Evolutionary conservation across 2,329 filamentous ascomycete species (phyloP).

Genomic region (Taxawa tesnikishii): DNA sequence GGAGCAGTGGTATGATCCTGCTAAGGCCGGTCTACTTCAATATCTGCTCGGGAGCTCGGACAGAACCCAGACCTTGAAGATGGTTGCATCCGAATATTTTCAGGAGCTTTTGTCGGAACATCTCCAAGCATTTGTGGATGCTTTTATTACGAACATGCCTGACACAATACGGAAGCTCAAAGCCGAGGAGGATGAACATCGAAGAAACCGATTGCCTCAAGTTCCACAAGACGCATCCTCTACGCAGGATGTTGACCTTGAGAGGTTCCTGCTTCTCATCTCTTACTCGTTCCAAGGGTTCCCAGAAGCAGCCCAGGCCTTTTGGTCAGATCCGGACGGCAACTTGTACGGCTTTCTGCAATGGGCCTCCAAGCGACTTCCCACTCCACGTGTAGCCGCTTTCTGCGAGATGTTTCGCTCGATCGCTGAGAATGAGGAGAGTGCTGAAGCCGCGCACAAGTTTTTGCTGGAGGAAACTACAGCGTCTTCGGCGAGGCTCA

Average conservation of each 20-base stretch:
- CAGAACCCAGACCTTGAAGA: slow-evolving; percentile 49
- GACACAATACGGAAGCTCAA: slow-evolving; percentile 80
- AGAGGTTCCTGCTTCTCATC: slow-evolving; percentile 84
- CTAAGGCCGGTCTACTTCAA: slow-evolving; percentile 67
- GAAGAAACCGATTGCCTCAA: slow-evolving; percentile 34
- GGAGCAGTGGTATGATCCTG: slow-evolving; percentile 77
- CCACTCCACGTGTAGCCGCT: slow-evolving; percentile 87
- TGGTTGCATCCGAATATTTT: slow-evolving; percentile 60
- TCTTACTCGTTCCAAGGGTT: slow-evolving; percentile 83
- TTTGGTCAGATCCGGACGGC: slow-evolving; percentile 86
- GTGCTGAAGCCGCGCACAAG: slow-evolving; percentile 72
- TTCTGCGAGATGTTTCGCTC: slow-evolving; percentile 95
- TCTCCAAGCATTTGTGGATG: slow-evolving; percentile 77
- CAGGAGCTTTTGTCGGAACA: slow-evolving; percentile 63
- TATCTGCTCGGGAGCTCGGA: slow-evolving; percentile 71
- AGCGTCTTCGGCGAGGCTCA: slow-evolving; percentile 56
- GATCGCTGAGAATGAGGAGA: slow-evolving; percentile 70
- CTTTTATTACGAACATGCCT: slow-evolving; percentile 89
- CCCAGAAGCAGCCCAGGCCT: slow-evolving; percentile 71
- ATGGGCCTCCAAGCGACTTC: slow-evolving; percentile 91
- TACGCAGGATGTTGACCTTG: slow-evolving; percentile 36
- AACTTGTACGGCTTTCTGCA: slow-evolving; percentile 91
- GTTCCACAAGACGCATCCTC: slow-evolving; percentile 44
- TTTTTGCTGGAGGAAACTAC: slow-evolving; percentile 81
- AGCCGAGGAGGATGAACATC: slow-evolving; percentile 79